Conservation (phyloP, 495 filamentous ascomycete genomes). For the Rostrohypoxylon terebratum region DNA sequence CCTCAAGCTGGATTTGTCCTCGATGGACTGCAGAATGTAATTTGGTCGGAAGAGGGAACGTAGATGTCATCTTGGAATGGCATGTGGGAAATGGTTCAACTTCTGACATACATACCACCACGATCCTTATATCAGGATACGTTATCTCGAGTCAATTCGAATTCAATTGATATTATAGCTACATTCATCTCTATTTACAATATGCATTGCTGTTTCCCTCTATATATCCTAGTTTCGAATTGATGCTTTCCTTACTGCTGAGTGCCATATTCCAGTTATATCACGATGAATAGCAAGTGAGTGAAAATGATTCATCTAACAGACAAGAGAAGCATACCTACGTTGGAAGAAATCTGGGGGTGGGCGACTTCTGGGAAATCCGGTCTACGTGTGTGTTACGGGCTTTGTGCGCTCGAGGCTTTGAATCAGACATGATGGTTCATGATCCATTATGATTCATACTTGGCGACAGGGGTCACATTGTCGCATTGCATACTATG, state of each 20-base stretch:
- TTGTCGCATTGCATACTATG: not conserved
- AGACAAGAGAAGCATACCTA: not conserved
- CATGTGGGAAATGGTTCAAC: not conserved
- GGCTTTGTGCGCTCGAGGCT: not conserved
- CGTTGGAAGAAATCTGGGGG: not conserved
- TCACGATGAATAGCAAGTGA: slow-evolving; percentile 31
- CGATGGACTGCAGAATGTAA: slow-evolving; percentile 45
- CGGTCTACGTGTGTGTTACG: not conserved
- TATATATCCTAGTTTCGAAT: slow-evolving; percentile 23
- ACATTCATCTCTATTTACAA: slow-evolving; percentile 18
- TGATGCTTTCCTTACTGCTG: not conserved
- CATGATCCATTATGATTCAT: slow-evolving; percentile 51
- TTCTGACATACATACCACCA: slow-evolving; percentile 35
- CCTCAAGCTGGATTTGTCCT: slow-evolving; percentile 37
- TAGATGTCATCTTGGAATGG: slow-evolving; percentile 49
- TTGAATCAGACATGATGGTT: slow-evolving; percentile 31
- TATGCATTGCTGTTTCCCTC: not conserved
- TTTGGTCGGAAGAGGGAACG: slow-evolving; percentile 52
- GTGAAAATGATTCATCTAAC: slow-evolving; percentile 11
- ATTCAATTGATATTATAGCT: slow-evolving; percentile 13
- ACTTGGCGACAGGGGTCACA: slow-evolving; percentile 11
- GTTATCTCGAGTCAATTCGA: slow-evolving; percentile 9
- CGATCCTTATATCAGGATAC: not conserved
- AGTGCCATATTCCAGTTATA: not conserved
- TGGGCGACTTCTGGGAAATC: not conserved